Conservation (phyloP, 2,329 filamentous ascomycete species). For the Paradendryphiella salina region DNA sequence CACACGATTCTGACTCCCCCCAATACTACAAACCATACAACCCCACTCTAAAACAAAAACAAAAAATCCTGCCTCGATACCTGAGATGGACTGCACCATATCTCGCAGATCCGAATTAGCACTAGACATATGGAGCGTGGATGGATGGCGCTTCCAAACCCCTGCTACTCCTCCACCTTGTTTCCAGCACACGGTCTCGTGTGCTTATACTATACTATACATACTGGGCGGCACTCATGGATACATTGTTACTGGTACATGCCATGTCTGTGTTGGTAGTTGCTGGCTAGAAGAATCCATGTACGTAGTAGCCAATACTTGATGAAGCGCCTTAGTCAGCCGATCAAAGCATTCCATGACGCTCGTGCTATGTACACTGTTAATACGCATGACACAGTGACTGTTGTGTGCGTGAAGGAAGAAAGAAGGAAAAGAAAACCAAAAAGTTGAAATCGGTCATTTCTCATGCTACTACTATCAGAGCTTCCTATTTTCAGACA, state of each 20-base stretch:
- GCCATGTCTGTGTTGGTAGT: neutral
- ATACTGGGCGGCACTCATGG: neutral
- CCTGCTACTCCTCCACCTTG: neutral
- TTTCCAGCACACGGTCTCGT: neutral
- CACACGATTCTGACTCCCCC: conserved; percentile 5
- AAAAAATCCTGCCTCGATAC: neutral
- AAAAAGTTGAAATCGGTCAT: neutral
- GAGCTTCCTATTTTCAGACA: neutral
- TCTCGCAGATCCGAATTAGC: neutral
- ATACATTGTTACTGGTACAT: neutral
- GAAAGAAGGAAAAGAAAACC: neutral
- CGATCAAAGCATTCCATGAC: no score
- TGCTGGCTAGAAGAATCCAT: neutral
- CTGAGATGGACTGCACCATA: neutral
- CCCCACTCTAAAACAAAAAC: conserved; percentile 10
- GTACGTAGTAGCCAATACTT: conserved; percentile 3
- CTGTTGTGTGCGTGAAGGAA: neutral
- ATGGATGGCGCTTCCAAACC: neutral
- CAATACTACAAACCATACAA: conserved; percentile 7
- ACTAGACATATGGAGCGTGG: neutral
- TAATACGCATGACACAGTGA: neutral
- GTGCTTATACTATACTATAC: neutral
- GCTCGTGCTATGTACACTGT: no score
- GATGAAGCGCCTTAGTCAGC: neutral
- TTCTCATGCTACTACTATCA: no score